Evolutionary conservation across 2,329 filamentous ascomycete genomes (phyloP), one percentile per base, ranked within the genome.

Genomic region (Pezicula carpinea): DNA sequence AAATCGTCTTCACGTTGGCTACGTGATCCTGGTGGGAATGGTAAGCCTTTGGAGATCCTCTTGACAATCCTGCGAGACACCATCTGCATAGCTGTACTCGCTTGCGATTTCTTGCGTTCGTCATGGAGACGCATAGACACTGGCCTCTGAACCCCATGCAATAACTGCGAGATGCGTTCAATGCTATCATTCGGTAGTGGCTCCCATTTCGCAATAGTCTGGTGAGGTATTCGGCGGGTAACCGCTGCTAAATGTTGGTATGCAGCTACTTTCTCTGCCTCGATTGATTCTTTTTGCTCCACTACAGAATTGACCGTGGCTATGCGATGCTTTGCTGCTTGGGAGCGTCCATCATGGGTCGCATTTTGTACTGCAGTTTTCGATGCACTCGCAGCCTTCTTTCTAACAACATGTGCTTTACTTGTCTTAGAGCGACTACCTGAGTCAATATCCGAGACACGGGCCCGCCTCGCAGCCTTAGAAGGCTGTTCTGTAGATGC

Each of bases 121-220:
- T 73, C 66, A 18, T 64, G 64, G 13, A 83, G 69, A 35, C 75
- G 77, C 43, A 77, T 72, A 11, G 86, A 71, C 38, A 87, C 77
- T 13, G 83, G 79, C 14, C 76, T 76, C 54, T 82, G 78, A 43
- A 80, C 75, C 53, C 81, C 74, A 18, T 72, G 66, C 26, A 89
- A 67, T 22, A 87, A 70, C 14, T 69, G 63, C 15, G 71, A 68
- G n/a, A 84, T 72, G 43, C 75, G 74, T 6, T 74, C 67, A 46
- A 85, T 65, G 35, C 82, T 78, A 19, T 71, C 65, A 6, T 68
- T 62, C 4, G 78, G 71, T 5, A 87, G 71, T 5, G 77, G 70
- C 3, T 72, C 69, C 85, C 85, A 89, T 60, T 85, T 87, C 35
- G 85, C 75, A 48, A 95, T 85, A 32, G 74, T 77, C 22, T 77